Conservation (phyloP, 2,329 filamentous ascomycete species). For the Didymellaceae sp. region DNA sequence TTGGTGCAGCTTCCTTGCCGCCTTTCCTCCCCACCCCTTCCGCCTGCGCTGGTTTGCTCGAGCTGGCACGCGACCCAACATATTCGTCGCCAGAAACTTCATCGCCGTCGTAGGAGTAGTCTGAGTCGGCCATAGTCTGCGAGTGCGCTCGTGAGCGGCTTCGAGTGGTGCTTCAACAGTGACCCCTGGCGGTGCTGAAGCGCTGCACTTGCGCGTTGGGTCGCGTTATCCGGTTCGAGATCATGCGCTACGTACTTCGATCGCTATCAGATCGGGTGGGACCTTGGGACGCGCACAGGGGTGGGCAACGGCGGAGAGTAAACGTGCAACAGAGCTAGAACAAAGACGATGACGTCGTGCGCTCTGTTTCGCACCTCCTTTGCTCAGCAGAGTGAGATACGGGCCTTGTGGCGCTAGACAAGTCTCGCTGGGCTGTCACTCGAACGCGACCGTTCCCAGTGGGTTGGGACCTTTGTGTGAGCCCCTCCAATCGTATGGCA, state of each 20-base stretch:
- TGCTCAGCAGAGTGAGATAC: no score
- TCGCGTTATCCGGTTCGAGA: neutral
- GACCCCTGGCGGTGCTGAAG: conserved; percentile 7
- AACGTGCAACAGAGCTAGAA: conserved; percentile 4
- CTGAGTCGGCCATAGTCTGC: conserved; percentile 71
- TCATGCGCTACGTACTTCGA: no score
- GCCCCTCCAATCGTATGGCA: conserved; percentile 11
- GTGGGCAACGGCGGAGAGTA: neutral
- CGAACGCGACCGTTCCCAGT: neutral
- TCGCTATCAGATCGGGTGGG: no score
- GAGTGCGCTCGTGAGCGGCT: conserved; percentile 9
- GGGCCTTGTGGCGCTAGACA: no score
- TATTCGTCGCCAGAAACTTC: conserved; percentile 69
- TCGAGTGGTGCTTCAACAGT: neutral
- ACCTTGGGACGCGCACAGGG: neutral
- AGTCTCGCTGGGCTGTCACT: neutral
- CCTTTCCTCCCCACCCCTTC: conserved; percentile 30
- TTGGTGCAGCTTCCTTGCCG: conserved; percentile 39
- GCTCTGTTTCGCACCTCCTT: conserved; percentile 7
- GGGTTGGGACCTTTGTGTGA: conserved; percentile 13
- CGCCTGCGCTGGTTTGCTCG: conserved; percentile 35
- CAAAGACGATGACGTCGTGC: conserved; percentile 15
- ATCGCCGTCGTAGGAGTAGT: conserved; percentile 72
- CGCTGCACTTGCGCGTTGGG: neutral
- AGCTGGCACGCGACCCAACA: conserved; percentile 48